Conservation (phyloP, 306 rosid species). For the Gillenia trifoliata region DNA sequence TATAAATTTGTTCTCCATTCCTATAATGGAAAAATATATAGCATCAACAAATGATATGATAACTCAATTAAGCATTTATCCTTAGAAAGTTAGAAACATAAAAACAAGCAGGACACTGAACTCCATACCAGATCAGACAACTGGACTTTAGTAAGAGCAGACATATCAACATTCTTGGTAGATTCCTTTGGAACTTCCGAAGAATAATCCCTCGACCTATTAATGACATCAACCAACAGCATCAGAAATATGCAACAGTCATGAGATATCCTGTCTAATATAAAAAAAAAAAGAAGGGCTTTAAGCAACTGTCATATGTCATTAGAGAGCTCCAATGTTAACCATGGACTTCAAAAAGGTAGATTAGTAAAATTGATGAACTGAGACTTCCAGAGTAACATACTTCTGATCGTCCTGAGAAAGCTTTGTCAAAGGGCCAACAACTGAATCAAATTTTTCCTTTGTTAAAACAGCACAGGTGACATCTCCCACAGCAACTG, state of each 20-base stretch:
- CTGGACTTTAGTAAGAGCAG: conserved; percentile 56
- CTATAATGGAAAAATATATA: conserved; percentile 28
- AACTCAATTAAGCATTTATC: conserved; percentile 7
- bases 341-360: background rate
- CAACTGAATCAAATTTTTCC: conserved; percentile 80
- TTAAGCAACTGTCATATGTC: background rate
- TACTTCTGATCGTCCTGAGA: conserved; percentile 76
- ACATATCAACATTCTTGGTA: conserved; percentile 39
- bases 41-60: conserved; percentile 18
- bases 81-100: conserved; percentile 21
- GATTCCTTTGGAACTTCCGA: conserved; percentile 40
- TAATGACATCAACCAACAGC: conserved; percentile 16
- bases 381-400: conserved; percentile 15
- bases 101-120: conserved; percentile 9
- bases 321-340: background rate
- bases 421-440: conserved; percentile 74
- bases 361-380: background rate
- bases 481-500: conserved; percentile 80
- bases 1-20: conserved; percentile 74
- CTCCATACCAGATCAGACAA: conserved; percentile 79
- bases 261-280: background rate
- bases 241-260: conserved; percentile 18
- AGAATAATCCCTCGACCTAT: conserved; percentile 52
- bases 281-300: background rate
- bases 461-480: conserved; percentile 77